phyloP scores from a whole-genome alignment of 164 flowering plant species.

The Berberis thunbergii region DNA sequence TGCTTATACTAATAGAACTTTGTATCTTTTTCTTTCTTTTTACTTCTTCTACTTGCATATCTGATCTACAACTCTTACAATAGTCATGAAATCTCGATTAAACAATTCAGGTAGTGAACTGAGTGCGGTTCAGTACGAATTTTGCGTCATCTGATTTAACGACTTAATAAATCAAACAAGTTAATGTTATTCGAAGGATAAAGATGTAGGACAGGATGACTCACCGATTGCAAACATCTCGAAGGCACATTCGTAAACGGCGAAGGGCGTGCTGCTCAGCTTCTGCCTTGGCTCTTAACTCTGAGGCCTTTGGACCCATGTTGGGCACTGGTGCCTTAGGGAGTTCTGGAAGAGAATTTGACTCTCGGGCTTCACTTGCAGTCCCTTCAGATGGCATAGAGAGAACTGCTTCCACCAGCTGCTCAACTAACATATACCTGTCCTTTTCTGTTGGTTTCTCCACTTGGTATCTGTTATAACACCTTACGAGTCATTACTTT shows the following conservation, averaged over 20 bases:
- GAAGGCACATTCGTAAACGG: constrained; percentile 91
- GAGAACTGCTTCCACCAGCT: constrained; percentile 67
- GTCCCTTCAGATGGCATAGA: constrained; percentile 46
- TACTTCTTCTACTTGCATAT: no score
- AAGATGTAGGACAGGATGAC: constrained; percentile 4
- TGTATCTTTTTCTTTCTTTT: no score
- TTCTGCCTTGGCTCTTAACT: constrained; percentile 87
- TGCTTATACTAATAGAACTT: no score
- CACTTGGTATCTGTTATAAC: constrained; percentile 51
- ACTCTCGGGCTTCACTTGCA: constrained; percentile 29
- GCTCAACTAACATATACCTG: constrained; percentile 63
- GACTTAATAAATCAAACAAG: not conserved
- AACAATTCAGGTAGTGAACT: no score
- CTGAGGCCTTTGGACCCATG: constrained; percentile 84
- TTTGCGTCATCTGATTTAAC: no score
- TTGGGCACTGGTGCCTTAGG: constrained; percentile 80
- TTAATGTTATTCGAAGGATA: not conserved
- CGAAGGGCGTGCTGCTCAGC: constrained; percentile 99
- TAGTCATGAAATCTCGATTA: no score
- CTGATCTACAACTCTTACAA: no score
- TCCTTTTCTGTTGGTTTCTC: constrained; percentile 58
- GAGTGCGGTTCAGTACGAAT: no score
- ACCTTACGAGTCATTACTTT: not conserved
- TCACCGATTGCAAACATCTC: constrained; percentile 96
- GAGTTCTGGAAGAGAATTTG: constrained; percentile 56